Conservation (phyloP, 441 rosid species). For the Populus tomentosa region DNA sequence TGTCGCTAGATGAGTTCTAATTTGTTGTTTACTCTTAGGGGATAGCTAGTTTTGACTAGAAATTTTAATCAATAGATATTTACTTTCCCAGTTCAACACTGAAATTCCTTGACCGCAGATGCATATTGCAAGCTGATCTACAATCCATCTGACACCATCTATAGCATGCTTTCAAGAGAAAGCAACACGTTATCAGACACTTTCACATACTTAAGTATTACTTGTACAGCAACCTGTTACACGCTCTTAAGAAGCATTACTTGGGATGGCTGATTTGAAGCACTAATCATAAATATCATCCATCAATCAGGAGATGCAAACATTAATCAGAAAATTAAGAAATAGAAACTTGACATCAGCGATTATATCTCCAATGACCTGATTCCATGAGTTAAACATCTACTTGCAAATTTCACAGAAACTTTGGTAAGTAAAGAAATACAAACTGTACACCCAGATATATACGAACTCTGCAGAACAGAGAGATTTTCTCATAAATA, state of each 20-base stretch:
- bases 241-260: background rate
- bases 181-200: background rate
- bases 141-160: background rate
- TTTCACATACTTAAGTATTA: background rate
- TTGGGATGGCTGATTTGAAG: background rate
- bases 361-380: background rate
- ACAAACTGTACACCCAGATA: conserved; percentile 14
- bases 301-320: background rate
- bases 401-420: background rate
- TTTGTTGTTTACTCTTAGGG: too few relatives aligned
- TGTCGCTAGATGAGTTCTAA: too few relatives aligned
- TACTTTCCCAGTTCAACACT: too few relatives aligned
- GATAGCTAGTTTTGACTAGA: too few relatives aligned
- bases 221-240: background rate
- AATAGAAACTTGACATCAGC: background rate
- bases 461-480: conserved; percentile 23
- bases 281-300: background rate
- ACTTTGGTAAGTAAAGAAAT: background rate
- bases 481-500: conserved; percentile 12
- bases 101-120: too few relatives aligned
- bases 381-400: background rate
- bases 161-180: background rate
- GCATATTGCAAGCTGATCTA: background rate
- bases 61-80: too few relatives aligned
- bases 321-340: background rate